Conservation (phyloP, 345 rosid species). For the Lepidium africanum region DNA sequence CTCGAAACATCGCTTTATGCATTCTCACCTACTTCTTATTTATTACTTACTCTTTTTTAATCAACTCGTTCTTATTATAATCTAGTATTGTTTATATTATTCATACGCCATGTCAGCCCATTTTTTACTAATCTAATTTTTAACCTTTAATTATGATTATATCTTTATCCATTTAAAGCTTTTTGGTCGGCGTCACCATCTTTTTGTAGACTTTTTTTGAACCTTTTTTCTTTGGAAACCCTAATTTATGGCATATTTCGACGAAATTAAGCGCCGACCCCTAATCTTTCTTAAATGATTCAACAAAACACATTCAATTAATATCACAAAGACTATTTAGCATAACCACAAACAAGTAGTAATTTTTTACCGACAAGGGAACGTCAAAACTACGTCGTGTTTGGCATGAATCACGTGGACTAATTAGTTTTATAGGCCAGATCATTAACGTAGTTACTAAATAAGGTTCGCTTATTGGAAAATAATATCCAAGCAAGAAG, state of each 20-base stretch:
- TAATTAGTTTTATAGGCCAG: background rate
- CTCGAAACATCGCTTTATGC: conserved; percentile 6
- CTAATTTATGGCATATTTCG: background rate
- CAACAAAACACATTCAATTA: background rate
- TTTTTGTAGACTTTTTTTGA: background rate
- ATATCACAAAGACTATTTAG: background rate
- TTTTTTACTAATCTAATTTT: background rate
- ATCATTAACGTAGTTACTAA: background rate
- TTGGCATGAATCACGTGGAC: conserved; percentile 18
- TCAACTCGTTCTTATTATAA: background rate
- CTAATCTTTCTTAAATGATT: background rate
- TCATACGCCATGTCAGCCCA: background rate
- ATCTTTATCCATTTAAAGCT: background rate
- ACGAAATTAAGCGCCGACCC: background rate
- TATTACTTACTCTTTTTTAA: background rate
- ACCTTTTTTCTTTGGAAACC: background rate
- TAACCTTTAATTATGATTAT: background rate
- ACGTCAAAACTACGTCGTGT: background rate
- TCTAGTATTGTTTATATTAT: background rate
- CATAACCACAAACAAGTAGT: background rate
- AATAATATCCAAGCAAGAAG: background rate
- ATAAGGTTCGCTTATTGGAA: background rate
- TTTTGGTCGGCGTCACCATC: background rate
- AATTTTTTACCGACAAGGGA: background rate
- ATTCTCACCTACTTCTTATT: conserved; percentile 7